Evolutionary conservation across 768 basidiomycete genomes (phyloP), one percentile per base, ranked within the genome.

Genomic region (Psilocybe tampanensis): DNA sequence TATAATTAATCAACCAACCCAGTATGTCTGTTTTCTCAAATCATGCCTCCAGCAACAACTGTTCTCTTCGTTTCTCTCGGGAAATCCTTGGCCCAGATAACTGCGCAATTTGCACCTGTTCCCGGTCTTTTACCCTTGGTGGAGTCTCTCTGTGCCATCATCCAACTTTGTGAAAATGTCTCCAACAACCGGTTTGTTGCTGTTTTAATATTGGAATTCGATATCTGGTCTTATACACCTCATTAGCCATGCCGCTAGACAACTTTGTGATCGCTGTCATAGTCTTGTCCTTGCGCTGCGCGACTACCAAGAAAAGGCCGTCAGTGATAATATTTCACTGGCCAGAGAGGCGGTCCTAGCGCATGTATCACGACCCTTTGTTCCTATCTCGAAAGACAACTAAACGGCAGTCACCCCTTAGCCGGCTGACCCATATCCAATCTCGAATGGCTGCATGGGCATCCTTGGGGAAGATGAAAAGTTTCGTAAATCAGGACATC

Each of bases 131-230:
- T 66, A 8, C 74, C 77, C 12, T 73, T 75, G 12, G 71, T 79
- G 23, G 79, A 76, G 17, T 54, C 76, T 1, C 61, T 82, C 13
- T 75, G 73, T 42, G 70, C 64, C 29, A 79, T 86, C 41, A 67
- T 84, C 19, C 54, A 76, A 48, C 69, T 81, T 26, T 78, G 82
- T 63, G 74, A 78, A 41, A 78, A 79, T 60, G 80, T 84, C 9
- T 59, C 70, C 2, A 69, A 72, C 2, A 86, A 86, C 65, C 76
- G 74, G 84, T 82, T 61, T 19, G 66, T 24, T 12, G 8, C 51
- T 34, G 4, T 17, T 21, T 36, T 15, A 50, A n/a, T 55, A 29
- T 36, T 7, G n/a, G 9, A 57, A 42, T 52, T 62, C 8, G 57
- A 55, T 12, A 48, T n/a, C 23, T 22, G 18, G 33, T 44, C 15